A percentile compares a stretch with the other conserved stretches of the same genome.
Evolutionary conservation across 331 rosid genomes (phyloP).

Genomic region (Rosa hybrid): DNA sequence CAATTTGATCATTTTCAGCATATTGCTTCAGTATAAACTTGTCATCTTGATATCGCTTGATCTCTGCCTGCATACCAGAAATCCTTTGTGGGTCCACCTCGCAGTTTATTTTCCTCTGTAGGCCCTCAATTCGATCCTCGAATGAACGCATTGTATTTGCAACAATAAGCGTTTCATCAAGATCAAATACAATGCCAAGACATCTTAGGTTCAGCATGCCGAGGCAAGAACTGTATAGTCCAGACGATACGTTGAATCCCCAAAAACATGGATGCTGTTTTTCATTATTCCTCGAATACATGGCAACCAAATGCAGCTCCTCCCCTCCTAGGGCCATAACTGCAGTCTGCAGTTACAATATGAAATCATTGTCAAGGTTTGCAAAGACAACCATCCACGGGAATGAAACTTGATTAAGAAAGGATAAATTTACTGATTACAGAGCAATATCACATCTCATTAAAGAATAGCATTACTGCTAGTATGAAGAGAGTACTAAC

Average conservation of each 20-base stretch:
- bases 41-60: constrained; percentile 89
- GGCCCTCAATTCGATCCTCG: constrained; percentile 93
- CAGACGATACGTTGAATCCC: constrained; percentile 79
- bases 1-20: constrained; percentile 87
- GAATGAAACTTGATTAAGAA: constrained; percentile 5
- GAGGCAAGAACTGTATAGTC: constrained; percentile 88
- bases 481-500: background rate
- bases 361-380: constrained; percentile 30
- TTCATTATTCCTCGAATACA: constrained; percentile 69
- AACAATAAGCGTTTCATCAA: constrained; percentile 95
- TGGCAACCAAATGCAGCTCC: constrained; percentile 95
- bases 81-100: constrained; percentile 84
- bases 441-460: background rate
- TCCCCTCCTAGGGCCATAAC: constrained; percentile 71
- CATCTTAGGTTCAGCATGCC: constrained; percentile 95
- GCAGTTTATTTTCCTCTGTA: constrained; percentile 79
- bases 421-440: background rate
- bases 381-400: constrained; percentile 11
- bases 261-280: constrained; percentile 76
- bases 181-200: constrained; percentile 97
- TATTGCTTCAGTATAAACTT: constrained; percentile 84
- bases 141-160: constrained; percentile 99
- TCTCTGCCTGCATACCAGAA: constrained; percentile 84
- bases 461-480: background rate
- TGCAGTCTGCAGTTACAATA: constrained; percentile 79